Evolutionary conservation across 805 yeast genomes (phyloP), one percentile per base, ranked within the genome.

Genomic region (Candida andamanensis): DNA sequence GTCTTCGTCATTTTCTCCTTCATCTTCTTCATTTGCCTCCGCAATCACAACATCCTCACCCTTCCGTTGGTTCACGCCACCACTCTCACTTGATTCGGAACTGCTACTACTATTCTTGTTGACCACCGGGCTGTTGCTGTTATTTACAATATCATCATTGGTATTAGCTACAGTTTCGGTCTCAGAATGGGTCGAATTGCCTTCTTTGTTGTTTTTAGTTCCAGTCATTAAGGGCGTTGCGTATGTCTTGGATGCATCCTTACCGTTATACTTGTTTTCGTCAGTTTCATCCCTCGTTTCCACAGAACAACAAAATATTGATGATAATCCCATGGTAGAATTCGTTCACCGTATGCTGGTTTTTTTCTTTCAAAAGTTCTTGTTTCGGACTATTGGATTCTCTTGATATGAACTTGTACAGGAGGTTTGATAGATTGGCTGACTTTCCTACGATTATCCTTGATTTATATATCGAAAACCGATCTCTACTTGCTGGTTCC

Each of bases 161-260:
- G 46, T 39, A 43, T 60, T 59, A 17, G 67, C 59, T 24, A 63
- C 59, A 12, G 69, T 64, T 36, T 61, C 71, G 12, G 68, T 58
- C 35, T 63, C 69, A 38, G 60, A 58, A 14, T 56, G 46, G 4
- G 67, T 59, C 33, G 59, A 49, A 26, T 62, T 69, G 16, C 56
- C 41, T 21, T 58, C 58, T 26, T 52, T 54, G 30, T 51, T 57
- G 12, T 25, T 34, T 15, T 29, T 33, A 19, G 35, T 15, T 17
- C 37, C 24, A 18, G 28, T 24, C 16, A 11, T 20, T 11, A 14
- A 8, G 16, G 13, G 24, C 17, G 14, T 12, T 12, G 15, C 10
- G 22, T 12, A n/a, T 9, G 31, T 23, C 12, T 9, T 5, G 30
- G n/a, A 17, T 22, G 34, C 26, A 29, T 21, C 25, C 29, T 35